A percentile compares a stretch with the other conserved stretches of the same genome.
These are phyloP conservation scores for Francoa sonchifolia DNA, from an alignment of 441 rosid genomes.

Conservation along the genomic window DNA sequence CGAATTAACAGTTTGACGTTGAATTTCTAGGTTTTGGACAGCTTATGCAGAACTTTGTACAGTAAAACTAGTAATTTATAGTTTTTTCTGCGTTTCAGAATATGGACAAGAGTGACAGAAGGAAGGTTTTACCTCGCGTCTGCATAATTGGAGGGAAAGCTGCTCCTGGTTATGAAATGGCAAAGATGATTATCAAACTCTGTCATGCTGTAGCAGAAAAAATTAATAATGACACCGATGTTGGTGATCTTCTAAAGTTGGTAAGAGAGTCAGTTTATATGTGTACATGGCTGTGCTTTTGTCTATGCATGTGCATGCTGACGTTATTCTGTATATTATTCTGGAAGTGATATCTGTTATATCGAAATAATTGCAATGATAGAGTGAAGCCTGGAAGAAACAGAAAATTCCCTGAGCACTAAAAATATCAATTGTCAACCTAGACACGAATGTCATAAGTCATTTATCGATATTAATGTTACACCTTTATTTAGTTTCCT, in stretches of 20 bases:
- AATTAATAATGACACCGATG: slow-evolving; percentile 31
- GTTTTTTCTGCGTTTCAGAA: slow-evolving; percentile 19
- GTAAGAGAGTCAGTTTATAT: slow-evolving; percentile 14
- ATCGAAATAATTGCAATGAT: neutral
- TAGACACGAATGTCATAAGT: too few species aligned
- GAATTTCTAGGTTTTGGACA: too few species aligned
- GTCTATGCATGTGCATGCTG: neutral
- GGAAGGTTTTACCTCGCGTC: slow-evolving; percentile 40
- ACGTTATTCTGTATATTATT: neutral
- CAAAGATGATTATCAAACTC: slow-evolving; percentile 41
- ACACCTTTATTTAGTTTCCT: too few species aligned
- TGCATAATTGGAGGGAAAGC: slow-evolving; percentile 54
- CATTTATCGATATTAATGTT: too few species aligned
- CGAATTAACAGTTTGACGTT: too few species aligned
- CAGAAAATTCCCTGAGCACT: neutral
- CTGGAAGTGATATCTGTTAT: neutral
- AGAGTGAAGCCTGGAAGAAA: neutral
- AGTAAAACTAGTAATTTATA: too few species aligned
- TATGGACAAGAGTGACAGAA: slow-evolving; percentile 33
- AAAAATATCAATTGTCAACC: too few species aligned
- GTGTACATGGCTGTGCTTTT: neutral
- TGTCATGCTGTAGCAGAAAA: slow-evolving; percentile 37
- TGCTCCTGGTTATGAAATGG: slow-evolving; percentile 44
- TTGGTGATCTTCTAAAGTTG: slow-evolving; percentile 46
- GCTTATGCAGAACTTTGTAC: too few species aligned